A percentile compares a stretch with the other conserved stretches of the same genome.
Evolutionary conservation across 768 basidiomycete genomes (phyloP).

Genomic region (Suillus decipiens): DNA sequence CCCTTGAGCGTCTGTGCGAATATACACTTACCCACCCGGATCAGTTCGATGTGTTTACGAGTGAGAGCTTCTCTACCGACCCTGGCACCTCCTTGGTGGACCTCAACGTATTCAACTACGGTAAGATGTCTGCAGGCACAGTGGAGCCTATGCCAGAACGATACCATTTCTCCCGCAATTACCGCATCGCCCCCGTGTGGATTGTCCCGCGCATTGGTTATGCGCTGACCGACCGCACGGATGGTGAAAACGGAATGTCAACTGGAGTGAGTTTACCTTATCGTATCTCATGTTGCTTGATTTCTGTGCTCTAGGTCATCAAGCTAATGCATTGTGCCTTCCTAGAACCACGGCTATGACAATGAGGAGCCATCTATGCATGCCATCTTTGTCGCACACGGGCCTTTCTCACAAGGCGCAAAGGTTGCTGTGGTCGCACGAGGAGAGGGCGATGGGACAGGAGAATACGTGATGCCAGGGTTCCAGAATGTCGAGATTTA

Average conservation of each 20-base stretch:
- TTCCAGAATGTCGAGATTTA: slow-evolving; percentile 89
- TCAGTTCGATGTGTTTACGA: slow-evolving; percentile 64
- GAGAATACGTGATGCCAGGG: slow-evolving; percentile 74
- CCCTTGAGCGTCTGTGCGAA: slow-evolving; percentile 50
- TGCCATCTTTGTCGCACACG: slow-evolving; percentile 90
- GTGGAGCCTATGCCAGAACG: slow-evolving; percentile 63
- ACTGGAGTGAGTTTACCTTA: slow-evolving; percentile 65
- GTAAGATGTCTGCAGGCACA: slow-evolving; percentile 17
- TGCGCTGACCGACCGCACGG: slow-evolving; percentile 66
- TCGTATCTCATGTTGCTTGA: neutral
- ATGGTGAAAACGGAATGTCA: slow-evolving; percentile 61
- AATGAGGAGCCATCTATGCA: slow-evolving; percentile 77
- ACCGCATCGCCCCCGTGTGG: slow-evolving; percentile 88
- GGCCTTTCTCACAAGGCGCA: slow-evolving; percentile 75
- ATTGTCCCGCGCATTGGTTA: slow-evolving; percentile 82
- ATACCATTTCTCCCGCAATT: slow-evolving; percentile 72
- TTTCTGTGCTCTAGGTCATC: neutral
- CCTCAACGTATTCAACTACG: neutral
- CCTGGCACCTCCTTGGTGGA: neutral
- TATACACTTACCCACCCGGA: slow-evolving; percentile 28
- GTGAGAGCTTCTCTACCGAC: slow-evolving; percentile 16
- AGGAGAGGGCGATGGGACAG: slow-evolving; percentile 18
- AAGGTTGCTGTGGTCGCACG: slow-evolving; percentile 49
- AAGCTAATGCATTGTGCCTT: neutral
- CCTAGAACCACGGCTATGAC: slow-evolving; percentile 89